Evolutionary conservation across 2,329 filamentous ascomycete species (phyloP), one percentile per base, ranked within the genome.

Genomic region (Westerdykella ornata): DNA sequence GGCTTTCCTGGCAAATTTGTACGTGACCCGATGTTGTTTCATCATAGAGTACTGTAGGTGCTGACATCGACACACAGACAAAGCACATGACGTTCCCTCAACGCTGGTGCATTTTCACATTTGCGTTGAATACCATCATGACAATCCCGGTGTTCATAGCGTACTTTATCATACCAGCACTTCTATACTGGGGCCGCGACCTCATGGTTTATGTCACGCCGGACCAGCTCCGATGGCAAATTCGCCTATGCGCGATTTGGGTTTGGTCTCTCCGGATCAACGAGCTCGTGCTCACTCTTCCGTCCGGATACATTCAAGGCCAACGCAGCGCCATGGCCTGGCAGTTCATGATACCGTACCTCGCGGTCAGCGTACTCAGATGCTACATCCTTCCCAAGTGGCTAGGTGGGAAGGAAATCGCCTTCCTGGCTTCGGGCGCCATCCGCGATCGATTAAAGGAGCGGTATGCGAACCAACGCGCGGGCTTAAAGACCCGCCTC

Each of bases 371-470:
- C n/a, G 37, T 51, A 19, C n/a, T 49, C 13, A 43, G 46, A 12
- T 47, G 36, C 14, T 51, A 44, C 45, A 31, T 51, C 29, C 41
- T 51, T 1, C 48, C 48, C n/a, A 49, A 29, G 18, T 51, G 48
- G 48, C 46, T 49, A 12, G 48, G 48, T 15, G 48, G 48, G 17
- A 26, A 44, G 28, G 22, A 31, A 26, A 39, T 41, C 26, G 37
- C 35, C 16, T 51, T 51, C 37, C 33, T 41, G 18, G 35, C 46
- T 7, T 38, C 46, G 11, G 48, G 46, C 9, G 42, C 43, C 14
- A 22, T 51, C 29, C 39, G 43, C 15, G 38, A 44, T 18, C 38
- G 47, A 8, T 43, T 51, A 28, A 49, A 44, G 18, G 48, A 51
- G 47, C 48, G 48, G 35, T 39, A 47, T 32, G 17, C 41, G 5